Conservation (phyloP, 2,329 filamentous ascomycete species). For the Calonectria ilicicola region DNA sequence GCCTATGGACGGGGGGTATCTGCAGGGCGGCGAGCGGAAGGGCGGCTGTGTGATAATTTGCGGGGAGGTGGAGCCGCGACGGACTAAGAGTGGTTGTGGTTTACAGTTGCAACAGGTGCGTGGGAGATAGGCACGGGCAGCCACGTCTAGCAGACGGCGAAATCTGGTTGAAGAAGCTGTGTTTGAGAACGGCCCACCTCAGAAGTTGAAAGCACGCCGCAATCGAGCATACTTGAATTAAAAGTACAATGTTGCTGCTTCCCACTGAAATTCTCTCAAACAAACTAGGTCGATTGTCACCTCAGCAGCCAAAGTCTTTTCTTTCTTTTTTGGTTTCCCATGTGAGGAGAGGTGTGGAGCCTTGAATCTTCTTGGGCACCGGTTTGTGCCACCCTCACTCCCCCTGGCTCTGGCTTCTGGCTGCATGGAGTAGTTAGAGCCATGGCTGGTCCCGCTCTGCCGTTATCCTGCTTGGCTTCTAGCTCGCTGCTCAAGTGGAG, state of each 20-base stretch:
- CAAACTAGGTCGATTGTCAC: constrained; percentile 18
- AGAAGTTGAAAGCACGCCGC: too few relatives aligned
- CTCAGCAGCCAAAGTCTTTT: too few relatives aligned
- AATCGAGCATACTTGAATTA: too few relatives aligned
- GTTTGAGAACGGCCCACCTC: too few relatives aligned
- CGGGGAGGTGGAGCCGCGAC: constrained; percentile 18
- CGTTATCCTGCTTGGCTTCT: constrained; percentile 24
- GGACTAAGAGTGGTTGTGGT: constrained; percentile 26
- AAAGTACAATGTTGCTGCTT: too few relatives aligned
- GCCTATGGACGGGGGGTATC: not conserved
- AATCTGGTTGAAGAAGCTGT: too few relatives aligned
- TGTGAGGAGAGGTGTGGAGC: constrained; percentile 12
- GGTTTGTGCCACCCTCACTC: constrained; percentile 25
- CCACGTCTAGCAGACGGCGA: constrained; percentile 15
- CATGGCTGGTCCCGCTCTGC: constrained; percentile 29
- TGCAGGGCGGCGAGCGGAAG: constrained; percentile 9
- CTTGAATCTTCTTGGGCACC: constrained; percentile 24
- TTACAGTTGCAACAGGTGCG: not conserved
- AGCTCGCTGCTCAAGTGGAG: constrained; percentile 31
- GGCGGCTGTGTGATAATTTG: constrained; percentile 22
- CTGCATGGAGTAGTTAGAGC: constrained; percentile 12
- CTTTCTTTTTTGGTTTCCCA: too few relatives aligned
- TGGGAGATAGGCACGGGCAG: not conserved
- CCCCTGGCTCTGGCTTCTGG: too few relatives aligned
- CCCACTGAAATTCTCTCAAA: too few relatives aligned